These are phyloP conservation scores for Tylopilus felleus DNA, from an alignment of 768 basidiomycete species.

Conservation along the genomic window DNA sequence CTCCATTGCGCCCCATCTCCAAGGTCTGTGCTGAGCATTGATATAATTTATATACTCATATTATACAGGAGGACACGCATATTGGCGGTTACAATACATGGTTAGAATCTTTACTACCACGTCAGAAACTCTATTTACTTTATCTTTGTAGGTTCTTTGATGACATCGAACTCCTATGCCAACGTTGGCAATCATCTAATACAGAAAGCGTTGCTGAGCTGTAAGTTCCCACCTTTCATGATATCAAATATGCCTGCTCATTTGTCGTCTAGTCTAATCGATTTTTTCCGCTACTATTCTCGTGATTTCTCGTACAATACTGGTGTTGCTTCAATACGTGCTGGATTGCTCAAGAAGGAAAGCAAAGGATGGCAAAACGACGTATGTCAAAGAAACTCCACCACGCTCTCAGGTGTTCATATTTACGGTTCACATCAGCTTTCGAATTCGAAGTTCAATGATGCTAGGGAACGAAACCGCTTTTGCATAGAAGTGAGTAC, in stretches of 20 bases:
- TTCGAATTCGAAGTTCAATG: slow-evolving; percentile 54
- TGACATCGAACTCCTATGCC: slow-evolving; percentile 87
- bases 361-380: slow-evolving; percentile 94
- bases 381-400: slow-evolving; percentile 42
- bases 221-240: slow-evolving; percentile 41
- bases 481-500: slow-evolving; percentile 97
- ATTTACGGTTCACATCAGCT: slow-evolving; percentile 37
- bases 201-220: slow-evolving; percentile 90
- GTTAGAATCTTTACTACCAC: too few species aligned
- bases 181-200: slow-evolving; percentile 94
- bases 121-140: slow-evolving; percentile 8
- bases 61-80: slow-evolving; percentile 69
- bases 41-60: slow-evolving; percentile 11
- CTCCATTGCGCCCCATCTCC: slow-evolving; percentile 82
- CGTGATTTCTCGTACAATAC: slow-evolving; percentile 91
- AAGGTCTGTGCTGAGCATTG: slow-evolving; percentile 44
- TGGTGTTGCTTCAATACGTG: slow-evolving; percentile 87
- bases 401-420: slow-evolving; percentile 3
- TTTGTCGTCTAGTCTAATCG: slow-evolving; percentile 68
- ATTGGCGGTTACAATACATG: slow-evolving; percentile 81
- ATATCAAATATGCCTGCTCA: slow-evolving; percentile 3
- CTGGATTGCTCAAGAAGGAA: slow-evolving; percentile 86
- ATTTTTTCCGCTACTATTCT: slow-evolving; percentile 96
- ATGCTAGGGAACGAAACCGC: slow-evolving; percentile 85
- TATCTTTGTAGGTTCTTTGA: slow-evolving; percentile 81